Base-by-base conservation (phyloP, 2,329 filamentous ascomycete species). In the Aureobasidium zeae region DNA sequence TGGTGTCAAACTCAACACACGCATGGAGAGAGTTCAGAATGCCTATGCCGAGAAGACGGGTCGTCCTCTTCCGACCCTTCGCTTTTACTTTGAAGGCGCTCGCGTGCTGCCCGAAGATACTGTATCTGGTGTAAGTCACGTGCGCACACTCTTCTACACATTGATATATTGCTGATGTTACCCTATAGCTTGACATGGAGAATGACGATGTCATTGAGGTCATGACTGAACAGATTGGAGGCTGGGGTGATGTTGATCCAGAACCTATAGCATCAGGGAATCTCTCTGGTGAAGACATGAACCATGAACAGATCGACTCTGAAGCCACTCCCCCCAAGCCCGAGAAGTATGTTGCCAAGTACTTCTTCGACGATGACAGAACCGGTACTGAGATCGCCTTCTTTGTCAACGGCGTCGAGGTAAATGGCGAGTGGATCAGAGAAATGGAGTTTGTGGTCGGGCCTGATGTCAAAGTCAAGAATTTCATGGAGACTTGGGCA, bases 151-250 rank as follows among this genome's bases (percentile, higher is more conserved):
- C 29, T 31, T n/a, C 7, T 6, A n/a, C 11, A 33, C 7, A 11
- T 9, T n/a, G n/a, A n/a, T n/a, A n/a, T n/a, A n/a, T 12, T 25
- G 24, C 25, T 45, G 20, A 37, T n/a, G 7, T 10, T 10, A 22
- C 3, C 16, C 3, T 3, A 10, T 15, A 45, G 42, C 33, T 45
- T 6, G 33, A 36, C 2, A 45, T 45, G 42, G 26, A 37, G 19
- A 25, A 45, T 26, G 25, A 37, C n/a, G 42, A 45, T 15, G 31
- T 45, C 15, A 36, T 45, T 15, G 33, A 45, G 13, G 32, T 31
- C 20, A 45, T 45, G 42, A 45, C 42, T 20, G 33, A 45, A 12
- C 42, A 45, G 20, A 30, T 45, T 16, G 42, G 42, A 7, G 32
- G 42, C 9, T 6, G n/a, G 8, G 28, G 7, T 9, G 15, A 8